These are phyloP conservation scores for Mycena chlorophos DNA, from an alignment of 768 basidiomycete genomes.

Conservation along the genomic window DNA sequence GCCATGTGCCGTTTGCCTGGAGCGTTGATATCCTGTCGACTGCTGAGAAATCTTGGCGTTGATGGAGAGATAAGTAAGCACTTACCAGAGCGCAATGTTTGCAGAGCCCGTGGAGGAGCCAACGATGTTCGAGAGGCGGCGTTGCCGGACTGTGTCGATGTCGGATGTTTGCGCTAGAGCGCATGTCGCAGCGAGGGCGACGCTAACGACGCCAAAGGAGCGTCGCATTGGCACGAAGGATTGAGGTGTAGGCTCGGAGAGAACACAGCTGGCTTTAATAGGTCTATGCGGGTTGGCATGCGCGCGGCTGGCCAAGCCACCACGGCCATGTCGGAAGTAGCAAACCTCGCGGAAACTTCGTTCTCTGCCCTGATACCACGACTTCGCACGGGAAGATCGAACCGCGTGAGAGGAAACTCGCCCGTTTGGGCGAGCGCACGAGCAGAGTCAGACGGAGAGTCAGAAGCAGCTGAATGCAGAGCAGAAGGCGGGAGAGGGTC, in stretches of 20 bases:
- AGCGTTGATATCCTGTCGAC: constrained; percentile 32
- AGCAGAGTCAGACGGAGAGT: too few relatives aligned
- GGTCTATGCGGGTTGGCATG: not conserved
- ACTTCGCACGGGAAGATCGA: not conserved
- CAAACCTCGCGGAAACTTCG: constrained; percentile 1
- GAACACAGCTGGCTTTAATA: too few relatives aligned
- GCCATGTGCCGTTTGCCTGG: constrained; percentile 43
- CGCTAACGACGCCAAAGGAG: not conserved
- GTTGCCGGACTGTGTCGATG: constrained; percentile 36
- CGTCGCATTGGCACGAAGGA: not conserved
- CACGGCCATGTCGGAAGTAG: not conserved
- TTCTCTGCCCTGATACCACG: not conserved
- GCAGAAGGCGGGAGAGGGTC: too few relatives aligned
- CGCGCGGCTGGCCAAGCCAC: not conserved
- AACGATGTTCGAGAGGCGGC: constrained; percentile 41
- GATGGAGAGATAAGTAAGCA: not conserved
- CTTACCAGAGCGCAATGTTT: constrained; percentile 38
- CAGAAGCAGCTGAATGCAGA: too few relatives aligned
- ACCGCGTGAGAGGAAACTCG: not conserved
- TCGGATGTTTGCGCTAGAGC: constrained; percentile 23
- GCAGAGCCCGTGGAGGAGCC: constrained; percentile 41
- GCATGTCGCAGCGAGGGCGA: not conserved
- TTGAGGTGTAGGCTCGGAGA: too few relatives aligned
- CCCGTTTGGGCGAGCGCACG: too few relatives aligned
- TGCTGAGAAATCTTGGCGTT: constrained; percentile 1